A percentile compares a stretch with the other conserved stretches of the same genome.
These are phyloP conservation scores for Cruciata laevipes DNA, from an alignment of 257 asterid species.

Conservation along the genomic window DNA sequence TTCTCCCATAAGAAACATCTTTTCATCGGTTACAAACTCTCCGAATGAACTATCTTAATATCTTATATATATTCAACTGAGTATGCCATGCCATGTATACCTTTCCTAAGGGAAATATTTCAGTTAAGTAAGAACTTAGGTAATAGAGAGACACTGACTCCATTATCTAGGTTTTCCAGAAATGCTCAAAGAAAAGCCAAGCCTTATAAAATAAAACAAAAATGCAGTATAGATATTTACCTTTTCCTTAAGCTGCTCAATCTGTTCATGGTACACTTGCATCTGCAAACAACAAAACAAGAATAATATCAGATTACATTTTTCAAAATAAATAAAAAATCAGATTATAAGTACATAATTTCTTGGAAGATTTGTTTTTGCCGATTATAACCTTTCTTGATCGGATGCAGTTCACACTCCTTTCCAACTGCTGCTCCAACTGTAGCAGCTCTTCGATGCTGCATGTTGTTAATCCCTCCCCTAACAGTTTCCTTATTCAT, in stretches of 20 bases:
- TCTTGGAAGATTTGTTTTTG: too few relatives aligned
- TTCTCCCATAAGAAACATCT: neutral
- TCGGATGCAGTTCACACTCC: constrained; percentile 56
- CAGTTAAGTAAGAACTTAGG: too few relatives aligned
- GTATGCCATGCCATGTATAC: too few relatives aligned
- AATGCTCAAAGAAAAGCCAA: neutral
- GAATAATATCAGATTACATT: neutral
- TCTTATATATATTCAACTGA: too few relatives aligned
- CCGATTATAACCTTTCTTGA: constrained; percentile 92
- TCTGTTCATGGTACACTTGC: constrained; percentile 73
- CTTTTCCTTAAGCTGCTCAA: constrained; percentile 66
- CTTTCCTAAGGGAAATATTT: too few relatives aligned
- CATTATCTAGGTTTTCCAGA: neutral
- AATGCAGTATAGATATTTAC: constrained; percentile 21
- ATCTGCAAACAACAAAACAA: constrained; percentile 30
- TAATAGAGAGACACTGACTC: neutral
- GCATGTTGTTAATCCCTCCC: constrained; percentile 69
- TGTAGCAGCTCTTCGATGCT: constrained; percentile 63
- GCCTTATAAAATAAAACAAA: neutral
- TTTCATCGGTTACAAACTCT: neutral
- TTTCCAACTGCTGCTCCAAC: constrained; percentile 75
- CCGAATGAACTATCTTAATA: too few relatives aligned
- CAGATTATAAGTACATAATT: neutral
- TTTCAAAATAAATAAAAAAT: too few relatives aligned
- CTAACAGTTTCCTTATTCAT: constrained; percentile 60